Evolutionary conservation across 2,329 filamentous ascomycete genomes (phyloP).

Genomic region (Stagonosporopsis vannaccii): DNA sequence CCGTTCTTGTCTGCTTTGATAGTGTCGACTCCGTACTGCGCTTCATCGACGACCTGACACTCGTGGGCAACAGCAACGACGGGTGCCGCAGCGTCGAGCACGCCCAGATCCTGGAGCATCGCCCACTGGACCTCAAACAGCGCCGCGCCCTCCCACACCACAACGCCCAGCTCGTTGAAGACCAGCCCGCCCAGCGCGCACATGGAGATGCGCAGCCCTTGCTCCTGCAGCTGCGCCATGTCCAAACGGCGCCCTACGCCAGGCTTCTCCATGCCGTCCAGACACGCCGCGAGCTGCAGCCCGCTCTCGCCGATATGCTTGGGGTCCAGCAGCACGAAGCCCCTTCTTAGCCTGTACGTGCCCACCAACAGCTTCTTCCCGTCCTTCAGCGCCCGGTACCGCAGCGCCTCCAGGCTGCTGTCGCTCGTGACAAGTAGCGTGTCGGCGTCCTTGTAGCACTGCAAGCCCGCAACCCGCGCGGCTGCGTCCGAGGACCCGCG

Average conservation of each 20-base stretch:
- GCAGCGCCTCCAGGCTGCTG: conserved; percentile 54
- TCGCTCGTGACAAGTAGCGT: conserved; percentile 54
- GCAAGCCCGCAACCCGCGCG: conserved; percentile 39
- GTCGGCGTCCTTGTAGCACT: conserved; percentile 41
- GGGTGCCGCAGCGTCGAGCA: conserved; percentile 34
- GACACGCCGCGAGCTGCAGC: conserved; percentile 46
- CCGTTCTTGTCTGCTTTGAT: conserved; percentile 40
- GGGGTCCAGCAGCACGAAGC: conserved; percentile 54
- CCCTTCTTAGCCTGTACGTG: conserved; percentile 53
- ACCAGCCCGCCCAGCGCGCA: conserved; percentile 53
- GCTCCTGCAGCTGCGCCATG: conserved; percentile 46
- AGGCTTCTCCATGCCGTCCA: conserved; percentile 55
- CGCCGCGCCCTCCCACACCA: conserved; percentile 52
- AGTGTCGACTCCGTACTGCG: conserved; percentile 26
- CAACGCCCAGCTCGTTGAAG: conserved; percentile 49
- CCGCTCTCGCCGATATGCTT: conserved; percentile 35
- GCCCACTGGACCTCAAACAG: conserved; percentile 56
- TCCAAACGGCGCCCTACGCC: conserved; percentile 45
- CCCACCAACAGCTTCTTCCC: conserved; percentile 53
- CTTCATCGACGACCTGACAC: conserved; percentile 53
- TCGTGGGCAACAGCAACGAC: conserved; percentile 51
- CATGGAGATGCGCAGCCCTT: conserved; percentile 42
- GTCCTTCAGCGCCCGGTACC: conserved; percentile 48
- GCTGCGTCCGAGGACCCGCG: conserved; percentile 46
- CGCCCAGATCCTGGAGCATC: conserved; percentile 47